Evolutionary conservation across 179 eudicot species (phyloP).

Genomic region (Drosera spatulata): DNA sequence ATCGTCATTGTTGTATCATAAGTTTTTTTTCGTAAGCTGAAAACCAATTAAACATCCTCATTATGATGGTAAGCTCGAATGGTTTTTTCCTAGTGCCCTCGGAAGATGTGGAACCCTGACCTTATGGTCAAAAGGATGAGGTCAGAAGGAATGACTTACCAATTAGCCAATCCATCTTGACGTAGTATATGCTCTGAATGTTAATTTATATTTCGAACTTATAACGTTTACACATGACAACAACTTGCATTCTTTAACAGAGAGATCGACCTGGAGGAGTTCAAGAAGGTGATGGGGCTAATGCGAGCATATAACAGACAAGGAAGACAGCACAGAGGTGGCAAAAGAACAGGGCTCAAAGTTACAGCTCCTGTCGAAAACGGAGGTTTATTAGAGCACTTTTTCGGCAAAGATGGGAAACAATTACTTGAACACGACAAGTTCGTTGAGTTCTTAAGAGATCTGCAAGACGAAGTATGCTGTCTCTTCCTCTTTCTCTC

Average conservation of each 20-base stretch:
- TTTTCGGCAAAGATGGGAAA: constrained; percentile 84
- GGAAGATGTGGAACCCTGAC: too few relatives aligned
- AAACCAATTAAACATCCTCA: too few relatives aligned
- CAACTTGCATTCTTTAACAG: constrained; percentile 14
- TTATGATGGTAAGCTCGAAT: too few relatives aligned
- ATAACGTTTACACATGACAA: too few relatives aligned
- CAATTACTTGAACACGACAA: constrained; percentile 44
- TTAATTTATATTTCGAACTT: too few relatives aligned
- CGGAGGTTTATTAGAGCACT: constrained; percentile 72
- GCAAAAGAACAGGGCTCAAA: constrained; percentile 47
- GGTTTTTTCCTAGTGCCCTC: too few relatives aligned
- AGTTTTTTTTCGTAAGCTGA: too few relatives aligned
- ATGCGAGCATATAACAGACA: constrained; percentile 74
- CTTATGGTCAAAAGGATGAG: too few relatives aligned
- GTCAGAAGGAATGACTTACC: too few relatives aligned
- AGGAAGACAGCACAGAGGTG: constrained; percentile 61
- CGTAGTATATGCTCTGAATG: too few relatives aligned
- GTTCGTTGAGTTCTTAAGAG: constrained; percentile 69
- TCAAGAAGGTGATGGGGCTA: constrained; percentile 76
- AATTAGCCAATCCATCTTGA: too few relatives aligned
- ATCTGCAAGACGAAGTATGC: constrained; percentile 68
- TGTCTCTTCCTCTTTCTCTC: constrained; percentile 2
- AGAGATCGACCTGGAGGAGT: constrained; percentile 71
- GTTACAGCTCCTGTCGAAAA: constrained; percentile 48
- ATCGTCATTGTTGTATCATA: too few relatives aligned